phyloP scores from a whole-genome alignment of 208 protist species.

The Herpetomonas samuelpessoai region DNA sequence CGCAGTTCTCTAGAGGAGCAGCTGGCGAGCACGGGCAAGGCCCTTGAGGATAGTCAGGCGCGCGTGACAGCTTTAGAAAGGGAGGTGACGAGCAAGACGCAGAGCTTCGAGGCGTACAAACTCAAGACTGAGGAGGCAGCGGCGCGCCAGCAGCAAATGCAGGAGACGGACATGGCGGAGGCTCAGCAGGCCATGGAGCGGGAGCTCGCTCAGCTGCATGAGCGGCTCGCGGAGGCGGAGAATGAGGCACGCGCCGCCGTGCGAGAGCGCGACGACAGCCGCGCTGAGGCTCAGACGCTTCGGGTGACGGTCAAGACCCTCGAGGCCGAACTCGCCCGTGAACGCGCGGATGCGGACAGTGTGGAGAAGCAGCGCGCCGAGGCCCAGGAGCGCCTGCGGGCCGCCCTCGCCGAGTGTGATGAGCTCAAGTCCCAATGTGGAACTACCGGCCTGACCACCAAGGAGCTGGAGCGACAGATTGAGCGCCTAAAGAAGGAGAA shows the following conservation, averaged over 20 bases:
- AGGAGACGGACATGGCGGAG: constrained; percentile 28
- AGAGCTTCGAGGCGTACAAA: constrained; percentile 13
- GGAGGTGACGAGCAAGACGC: constrained; percentile 6
- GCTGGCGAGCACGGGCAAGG: constrained; percentile 14
- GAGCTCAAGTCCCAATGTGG: constrained; percentile 16
- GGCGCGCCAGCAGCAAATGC: constrained; percentile 17
- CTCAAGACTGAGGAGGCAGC: constrained; percentile 13
- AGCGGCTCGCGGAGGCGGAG: constrained; percentile 37
- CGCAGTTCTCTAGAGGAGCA: constrained; percentile 18
- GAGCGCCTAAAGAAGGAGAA: constrained; percentile 25
- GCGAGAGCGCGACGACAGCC: constrained; percentile 39
- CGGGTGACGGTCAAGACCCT: constrained; percentile 20
- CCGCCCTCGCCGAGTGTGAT: constrained; percentile 28
- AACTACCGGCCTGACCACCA: constrained; percentile 22
- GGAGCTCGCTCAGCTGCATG: constrained; percentile 34
- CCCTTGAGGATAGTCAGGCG: constrained; percentile 22
- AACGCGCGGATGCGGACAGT: constrained; percentile 21
- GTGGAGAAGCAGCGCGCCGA: constrained; percentile 26
- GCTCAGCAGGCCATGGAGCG: constrained; percentile 42
- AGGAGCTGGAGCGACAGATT: constrained; percentile 20
- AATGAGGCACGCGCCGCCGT: constrained; percentile 20
- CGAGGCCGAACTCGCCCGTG: constrained; percentile 24
- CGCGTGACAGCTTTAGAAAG: constrained; percentile 15
- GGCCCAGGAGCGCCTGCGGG: constrained; percentile 21
- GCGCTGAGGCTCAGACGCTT: constrained; percentile 26